Percentiles rank a stretch among this genome's conserved stretches.
Evolutionary conservation across 768 basidiomycete genomes (phyloP).

Genomic region (Tricholomella constricta): DNA sequence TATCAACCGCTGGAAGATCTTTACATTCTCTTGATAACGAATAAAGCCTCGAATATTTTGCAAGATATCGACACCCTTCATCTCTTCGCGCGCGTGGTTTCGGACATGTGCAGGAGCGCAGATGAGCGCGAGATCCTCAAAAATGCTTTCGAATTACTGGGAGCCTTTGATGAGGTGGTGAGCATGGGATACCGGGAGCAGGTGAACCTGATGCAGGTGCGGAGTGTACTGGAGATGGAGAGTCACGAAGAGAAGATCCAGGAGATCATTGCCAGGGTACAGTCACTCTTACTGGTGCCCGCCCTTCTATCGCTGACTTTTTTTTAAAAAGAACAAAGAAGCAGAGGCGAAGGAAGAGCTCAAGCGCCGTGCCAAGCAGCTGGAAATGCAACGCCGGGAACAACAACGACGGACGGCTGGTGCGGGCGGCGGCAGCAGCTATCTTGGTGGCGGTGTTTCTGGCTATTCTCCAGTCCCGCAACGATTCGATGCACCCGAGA

Average conservation of each 20-base stretch:
- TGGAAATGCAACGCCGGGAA: slow-evolving; percentile 96
- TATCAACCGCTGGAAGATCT: slow-evolving; percentile 97
- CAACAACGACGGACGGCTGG: slow-evolving; percentile 76
- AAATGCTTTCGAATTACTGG: slow-evolving; percentile 90
- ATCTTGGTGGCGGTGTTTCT: slow-evolving; percentile 65
- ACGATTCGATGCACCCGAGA: slow-evolving; percentile 67
- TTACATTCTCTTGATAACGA: slow-evolving; percentile 96
- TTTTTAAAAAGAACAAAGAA: slow-evolving; percentile 88
- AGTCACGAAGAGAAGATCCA: slow-evolving; percentile 95
- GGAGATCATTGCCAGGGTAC: slow-evolving; percentile 93
- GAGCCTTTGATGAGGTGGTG: slow-evolving; percentile 96
- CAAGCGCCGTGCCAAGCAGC: slow-evolving; percentile 94
- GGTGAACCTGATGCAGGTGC: slow-evolving; percentile 77
- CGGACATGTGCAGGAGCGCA: slow-evolving; percentile 83
- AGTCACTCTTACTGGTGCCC: slow-evolving; percentile 25
- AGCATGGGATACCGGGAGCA: slow-evolving; percentile 85
- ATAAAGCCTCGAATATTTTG: slow-evolving; percentile 97
- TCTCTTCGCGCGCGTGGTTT: slow-evolving; percentile 91
- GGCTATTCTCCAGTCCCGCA: slow-evolving; percentile 71
- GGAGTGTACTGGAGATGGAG: slow-evolving; percentile 84
- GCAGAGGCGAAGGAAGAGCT: slow-evolving; percentile 99
- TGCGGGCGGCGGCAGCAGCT: slow-evolving; percentile 52
- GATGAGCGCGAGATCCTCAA: slow-evolving; percentile 89
- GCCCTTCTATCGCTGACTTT: background rate
- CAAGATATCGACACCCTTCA: slow-evolving; percentile 98